A percentile compares a stretch with the other conserved stretches of the same genome.
Conservation (phyloP, 2,329 filamentous ascomycete species). For the Alternaria brassicicola region DNA sequence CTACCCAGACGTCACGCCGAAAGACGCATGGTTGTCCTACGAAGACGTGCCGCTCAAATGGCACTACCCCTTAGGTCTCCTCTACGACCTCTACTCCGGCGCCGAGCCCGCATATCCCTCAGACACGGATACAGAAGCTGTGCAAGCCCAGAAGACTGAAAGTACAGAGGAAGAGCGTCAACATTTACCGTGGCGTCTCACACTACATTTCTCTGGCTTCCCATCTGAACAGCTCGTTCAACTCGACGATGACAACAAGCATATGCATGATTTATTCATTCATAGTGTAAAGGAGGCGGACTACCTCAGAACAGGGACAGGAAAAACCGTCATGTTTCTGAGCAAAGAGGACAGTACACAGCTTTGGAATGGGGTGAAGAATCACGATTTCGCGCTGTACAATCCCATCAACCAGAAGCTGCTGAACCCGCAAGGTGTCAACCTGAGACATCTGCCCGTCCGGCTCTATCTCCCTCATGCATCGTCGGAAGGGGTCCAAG, state of each 20-base stretch:
- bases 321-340: slow-evolving; percentile 87
- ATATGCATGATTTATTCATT: slow-evolving; percentile 69
- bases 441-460: slow-evolving; percentile 80
- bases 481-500: slow-evolving; percentile 27
- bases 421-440: slow-evolving; percentile 71
- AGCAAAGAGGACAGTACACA: slow-evolving; percentile 82
- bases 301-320: slow-evolving; percentile 84
- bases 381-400: slow-evolving; percentile 76
- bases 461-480: slow-evolving; percentile 76
- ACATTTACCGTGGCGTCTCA: slow-evolving; percentile 66
- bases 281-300: slow-evolving; percentile 81
- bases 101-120: slow-evolving; percentile 53
- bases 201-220: slow-evolving; percentile 65
- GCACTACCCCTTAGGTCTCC: slow-evolving; percentile 72
- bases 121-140: slow-evolving; percentile 11
- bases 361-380: slow-evolving; percentile 80
- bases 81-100: slow-evolving; percentile 72
- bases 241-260: slow-evolving; percentile 61
- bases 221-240: slow-evolving; percentile 64
- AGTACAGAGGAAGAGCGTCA: slow-evolving; percentile 23
- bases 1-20: slow-evolving; percentile 58
- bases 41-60: slow-evolving; percentile 73
- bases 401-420: slow-evolving; percentile 76
- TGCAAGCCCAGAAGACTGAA: slow-evolving; percentile 23
- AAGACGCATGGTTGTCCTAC: slow-evolving; percentile 69